These are phyloP conservation scores for Kernera saxatilis DNA, from an alignment of 345 rosid genomes.

Conservation along the genomic window DNA sequence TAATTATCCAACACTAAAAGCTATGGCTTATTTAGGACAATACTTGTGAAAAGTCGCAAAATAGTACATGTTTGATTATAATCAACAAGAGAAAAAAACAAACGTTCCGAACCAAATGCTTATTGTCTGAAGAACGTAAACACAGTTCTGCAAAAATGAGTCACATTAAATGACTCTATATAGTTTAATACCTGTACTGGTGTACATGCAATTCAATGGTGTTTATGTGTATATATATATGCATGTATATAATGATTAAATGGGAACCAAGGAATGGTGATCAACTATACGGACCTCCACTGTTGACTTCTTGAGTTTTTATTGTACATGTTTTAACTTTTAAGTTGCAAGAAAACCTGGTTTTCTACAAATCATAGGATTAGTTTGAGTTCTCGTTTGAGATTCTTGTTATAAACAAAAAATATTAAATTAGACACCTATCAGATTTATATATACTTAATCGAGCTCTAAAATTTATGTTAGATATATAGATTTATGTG, in stretches of 20 bases:
- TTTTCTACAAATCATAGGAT: neutral
- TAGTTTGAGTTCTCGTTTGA: too few species aligned
- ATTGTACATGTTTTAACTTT: neutral
- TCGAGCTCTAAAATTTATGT: neutral
- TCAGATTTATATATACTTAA: neutral
- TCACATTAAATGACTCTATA: conserved; percentile 13
- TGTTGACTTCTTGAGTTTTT: neutral
- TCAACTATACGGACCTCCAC: neutral
- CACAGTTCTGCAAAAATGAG: conserved; percentile 7
- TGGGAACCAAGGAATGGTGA: neutral
- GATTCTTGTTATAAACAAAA: neutral
- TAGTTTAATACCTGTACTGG: neutral
- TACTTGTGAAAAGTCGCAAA: neutral
- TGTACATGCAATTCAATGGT: conserved; percentile 13
- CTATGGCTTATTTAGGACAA: neutral
- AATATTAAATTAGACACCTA: neutral
- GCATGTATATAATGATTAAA: neutral
- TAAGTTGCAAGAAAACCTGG: neutral
- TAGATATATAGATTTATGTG: neutral
- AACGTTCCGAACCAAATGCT: neutral
- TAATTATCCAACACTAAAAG: neutral
- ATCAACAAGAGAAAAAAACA: neutral
- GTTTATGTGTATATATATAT: neutral
- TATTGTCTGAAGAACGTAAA: conserved; percentile 23
- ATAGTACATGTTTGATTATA: neutral